phyloP scores from a whole-genome alignment of 1,284 basidiomycete genomes.

The Malassezia slooffiae region DNA sequence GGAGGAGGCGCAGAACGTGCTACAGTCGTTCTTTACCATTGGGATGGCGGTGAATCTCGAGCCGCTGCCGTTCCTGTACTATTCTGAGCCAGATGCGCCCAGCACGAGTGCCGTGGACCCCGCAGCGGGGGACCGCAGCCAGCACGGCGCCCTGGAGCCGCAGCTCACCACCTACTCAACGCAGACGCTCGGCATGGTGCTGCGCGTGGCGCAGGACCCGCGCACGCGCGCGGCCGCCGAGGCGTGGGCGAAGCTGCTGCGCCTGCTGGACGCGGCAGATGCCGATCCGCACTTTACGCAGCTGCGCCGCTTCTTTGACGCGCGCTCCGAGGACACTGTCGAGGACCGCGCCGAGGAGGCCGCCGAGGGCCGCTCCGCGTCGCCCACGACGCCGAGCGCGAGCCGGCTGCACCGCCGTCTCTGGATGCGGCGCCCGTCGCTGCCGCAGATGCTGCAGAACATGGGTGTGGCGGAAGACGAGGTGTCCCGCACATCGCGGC shows the following conservation, averaged over 20 bases:
- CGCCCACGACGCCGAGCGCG: too few species aligned
- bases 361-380: too few species aligned
- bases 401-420: too few species aligned
- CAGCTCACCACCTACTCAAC: conserved; percentile 18
- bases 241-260: conserved; percentile 25
- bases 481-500: too few species aligned
- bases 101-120: conserved; percentile 17
- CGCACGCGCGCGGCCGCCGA: conserved; percentile 20
- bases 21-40: conserved; percentile 26
- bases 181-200: conserved; percentile 23
- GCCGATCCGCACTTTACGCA: conserved; percentile 29
- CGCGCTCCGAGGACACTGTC: conserved; percentile 19
- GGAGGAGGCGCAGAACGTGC: too few species aligned
- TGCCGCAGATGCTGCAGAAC: too few species aligned
- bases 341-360: conserved; percentile 12
- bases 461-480: too few species aligned
- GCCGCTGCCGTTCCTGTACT: conserved; percentile 31
- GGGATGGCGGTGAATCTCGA: conserved; percentile 35
- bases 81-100: conserved; percentile 15
- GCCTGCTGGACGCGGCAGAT: conserved; percentile 32
- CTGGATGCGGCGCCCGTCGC: conserved; percentile 10
- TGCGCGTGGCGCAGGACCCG: conserved; percentile 24
- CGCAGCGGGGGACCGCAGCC: too few species aligned
- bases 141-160: too few species aligned
- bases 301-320: conserved; percentile 37